Base-by-base conservation (phyloP, 768 basidiomycete species). In the Amanita pseudoporphyria region DNA sequence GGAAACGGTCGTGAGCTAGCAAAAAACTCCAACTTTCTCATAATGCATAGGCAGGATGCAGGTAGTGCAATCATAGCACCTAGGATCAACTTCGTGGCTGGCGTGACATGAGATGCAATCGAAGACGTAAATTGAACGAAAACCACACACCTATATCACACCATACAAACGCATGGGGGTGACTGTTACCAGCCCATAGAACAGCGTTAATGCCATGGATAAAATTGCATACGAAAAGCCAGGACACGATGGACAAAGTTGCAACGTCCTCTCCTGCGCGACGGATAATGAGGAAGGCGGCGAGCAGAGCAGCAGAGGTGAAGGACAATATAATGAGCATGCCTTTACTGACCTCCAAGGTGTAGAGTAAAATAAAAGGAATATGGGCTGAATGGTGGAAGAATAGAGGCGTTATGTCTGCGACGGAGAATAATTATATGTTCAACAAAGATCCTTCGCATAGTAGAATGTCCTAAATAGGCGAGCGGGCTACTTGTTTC, bases 121-220 rank as follows among this genome's bases (percentile, higher is more conserved):
- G 12, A 39, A 38, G 2, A 18, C 18, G 1, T 7, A 21, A 19
- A 28, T 47, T 21, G 38, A 32, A 4, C 42, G n/a, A 26, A 14
- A 9, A 47, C 10, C 19, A 33, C 45, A 45, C 47, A 87, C 84
- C 67, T 32, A 92, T 80, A 58, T 92, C 88, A 59, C 88, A 91
- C 85, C 85, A 92, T 6, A 77, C 70, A 0, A 77, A 70, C 13
- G 66, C 68, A 40, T 56, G 61, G 26, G 77, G 61, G 19, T 68
- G 60, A 5, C 67, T 60, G 56, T 75, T 79, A n/a, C 66, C 73
- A 38, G 67, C 64, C 85, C 84, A 92, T 3, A 82, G 56, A 21
- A 84, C 55, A 3, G 78, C 64, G 59, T 89, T 78, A 35, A 86
- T 63, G 0, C 75, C 76, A 51, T 71, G 71, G 32, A 74, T 67